Evolutionary conservation across 176 grass and related monocot species (phyloP), one percentile per base, ranked within the genome.

Genomic region (Carex cristatella): DNA sequence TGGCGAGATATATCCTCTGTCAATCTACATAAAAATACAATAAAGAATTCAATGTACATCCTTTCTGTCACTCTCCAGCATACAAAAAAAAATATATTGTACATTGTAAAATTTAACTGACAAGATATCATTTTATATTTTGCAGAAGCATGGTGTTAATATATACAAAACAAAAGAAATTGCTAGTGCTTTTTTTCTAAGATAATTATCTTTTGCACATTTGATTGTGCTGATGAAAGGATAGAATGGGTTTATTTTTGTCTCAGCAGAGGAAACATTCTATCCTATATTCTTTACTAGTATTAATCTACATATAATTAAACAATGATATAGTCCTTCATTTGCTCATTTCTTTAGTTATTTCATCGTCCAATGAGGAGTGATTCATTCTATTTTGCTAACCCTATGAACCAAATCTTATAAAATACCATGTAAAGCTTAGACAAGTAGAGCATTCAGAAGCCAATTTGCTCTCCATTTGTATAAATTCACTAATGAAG

Each of bases 1-100:
- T 38, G 94, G 94, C 35, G 94, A 97, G 84, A 97, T 86, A 2
- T 94, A 94, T 32, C 94, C 94, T 90, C 92, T 94, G 27, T 97
- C 94, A 85, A 91, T 91, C 94, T 97, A 83, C 65, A 87, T 7
- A 81, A 35, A 35, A 35, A 86, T 79, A 82, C 40, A 2, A 68
- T 2, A 53, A 46, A 86, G 0, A 10, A 82, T 9, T 75, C 86
- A 30, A 86, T 78, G 57, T 68, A 14, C 23, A 79, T 68, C 8
- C 65, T 10, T 0, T 18, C 57, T 28, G 3, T 56, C n/a, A 28
- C 9, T 56, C 5, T 13, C 81, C 38, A 42, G 67, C 68, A 71
- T 37, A 90, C 32, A 69, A 61, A 3, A 79, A 44, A 38, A n/a
- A 61, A 61, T 68, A 73, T 51, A 83, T 14, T 23, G 15, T 18